Conservation (phyloP, 1,139 yeast genomes). For the Chernovozyma sophiae-reginae region DNA sequence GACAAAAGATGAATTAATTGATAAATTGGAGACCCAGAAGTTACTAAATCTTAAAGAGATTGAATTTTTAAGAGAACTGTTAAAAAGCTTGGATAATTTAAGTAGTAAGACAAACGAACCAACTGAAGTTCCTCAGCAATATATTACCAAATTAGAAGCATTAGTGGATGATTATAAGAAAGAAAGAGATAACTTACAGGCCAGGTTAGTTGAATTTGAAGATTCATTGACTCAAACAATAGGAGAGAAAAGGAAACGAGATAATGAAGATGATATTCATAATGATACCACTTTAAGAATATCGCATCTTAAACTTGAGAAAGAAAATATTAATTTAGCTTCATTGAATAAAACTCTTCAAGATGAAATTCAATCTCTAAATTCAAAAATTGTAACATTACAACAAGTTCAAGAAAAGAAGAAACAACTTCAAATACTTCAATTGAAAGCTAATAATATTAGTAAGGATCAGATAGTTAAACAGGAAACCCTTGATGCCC, state of each 20-base stretch:
- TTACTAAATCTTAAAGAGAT: conserved; percentile 59
- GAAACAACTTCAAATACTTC: conserved; percentile 49
- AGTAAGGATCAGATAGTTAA: conserved; percentile 61
- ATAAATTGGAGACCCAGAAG: conserved; percentile 51
- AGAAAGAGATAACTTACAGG: conserved; percentile 37
- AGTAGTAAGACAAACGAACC: conserved; percentile 14
- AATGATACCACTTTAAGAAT: not conserved
- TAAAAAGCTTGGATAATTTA: conserved; percentile 30
- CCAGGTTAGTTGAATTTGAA: not conserved
- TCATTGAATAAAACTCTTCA: conserved; percentile 35
- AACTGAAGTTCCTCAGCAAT: conserved; percentile 24
- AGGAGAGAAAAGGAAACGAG: not conserved
- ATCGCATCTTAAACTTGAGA: conserved; percentile 25
- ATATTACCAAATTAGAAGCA: conserved; percentile 43
- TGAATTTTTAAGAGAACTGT: conserved; percentile 48
- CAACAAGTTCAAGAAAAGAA: conserved; percentile 26
- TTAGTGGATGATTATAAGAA: conserved; percentile 55
- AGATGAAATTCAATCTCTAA: conserved; percentile 28
- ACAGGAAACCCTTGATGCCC: conserved; percentile 44
- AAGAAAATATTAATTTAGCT: conserved; percentile 38
- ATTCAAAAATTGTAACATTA: conserved; percentile 29
- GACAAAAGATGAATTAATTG: conserved; percentile 27
- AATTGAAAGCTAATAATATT: conserved; percentile 68
- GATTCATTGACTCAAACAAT: not conserved
- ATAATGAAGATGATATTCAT: conserved; percentile 18